Evolutionary conservation across 495 filamentous ascomycete genomes (phyloP).

Genomic region (Xylaria flabelliformis): DNA sequence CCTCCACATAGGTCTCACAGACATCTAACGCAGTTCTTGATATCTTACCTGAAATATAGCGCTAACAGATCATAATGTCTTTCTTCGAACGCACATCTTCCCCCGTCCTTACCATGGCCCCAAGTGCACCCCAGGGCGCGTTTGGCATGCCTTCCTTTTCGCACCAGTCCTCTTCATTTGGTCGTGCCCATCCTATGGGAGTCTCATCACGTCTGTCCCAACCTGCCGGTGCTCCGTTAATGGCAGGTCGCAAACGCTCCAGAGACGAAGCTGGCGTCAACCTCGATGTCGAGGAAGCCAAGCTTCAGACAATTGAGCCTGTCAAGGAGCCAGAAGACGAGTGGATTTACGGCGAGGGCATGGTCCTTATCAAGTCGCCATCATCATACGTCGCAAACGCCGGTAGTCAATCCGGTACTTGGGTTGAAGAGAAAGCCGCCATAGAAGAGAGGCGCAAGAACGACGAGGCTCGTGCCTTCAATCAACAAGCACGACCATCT

Average conservation of each 20-base stretch:
- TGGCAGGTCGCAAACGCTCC: conserved; percentile 66
- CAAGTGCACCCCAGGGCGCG: conserved; percentile 55
- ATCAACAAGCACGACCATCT: conserved; percentile 55
- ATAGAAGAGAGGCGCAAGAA: conserved; percentile 53
- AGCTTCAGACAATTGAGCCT: conserved; percentile 44
- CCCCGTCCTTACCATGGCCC: conserved; percentile 58
- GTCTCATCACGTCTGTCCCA: conserved; percentile 31
- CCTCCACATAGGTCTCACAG: conserved; percentile 15
- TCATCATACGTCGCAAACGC: conserved; percentile 68
- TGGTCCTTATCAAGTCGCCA: conserved; percentile 73
- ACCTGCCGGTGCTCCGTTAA: conserved; percentile 35
- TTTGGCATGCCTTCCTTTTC: conserved; percentile 50
- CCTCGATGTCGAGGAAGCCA: conserved; percentile 54
- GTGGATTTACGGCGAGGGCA: conserved; percentile 74
- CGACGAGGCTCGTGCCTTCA: conserved; percentile 47
- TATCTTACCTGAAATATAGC: conserved; percentile 42
- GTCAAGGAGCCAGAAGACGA: conserved; percentile 59
- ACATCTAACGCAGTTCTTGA: conserved; percentile 37
- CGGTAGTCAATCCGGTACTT: conserved; percentile 78
- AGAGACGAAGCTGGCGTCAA: conserved; percentile 67
- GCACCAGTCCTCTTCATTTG: conserved; percentile 51
- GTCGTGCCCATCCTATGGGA: conserved; percentile 41
- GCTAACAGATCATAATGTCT: conserved; percentile 51
- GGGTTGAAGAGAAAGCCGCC: conserved; percentile 70
- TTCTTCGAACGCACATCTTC: conserved; percentile 58